Percentiles rank a stretch among this genome's conserved stretches.
phyloP scores from a whole-genome alignment of 2,329 filamentous ascomycete species.

The Alternaria gansuensis region DNA sequence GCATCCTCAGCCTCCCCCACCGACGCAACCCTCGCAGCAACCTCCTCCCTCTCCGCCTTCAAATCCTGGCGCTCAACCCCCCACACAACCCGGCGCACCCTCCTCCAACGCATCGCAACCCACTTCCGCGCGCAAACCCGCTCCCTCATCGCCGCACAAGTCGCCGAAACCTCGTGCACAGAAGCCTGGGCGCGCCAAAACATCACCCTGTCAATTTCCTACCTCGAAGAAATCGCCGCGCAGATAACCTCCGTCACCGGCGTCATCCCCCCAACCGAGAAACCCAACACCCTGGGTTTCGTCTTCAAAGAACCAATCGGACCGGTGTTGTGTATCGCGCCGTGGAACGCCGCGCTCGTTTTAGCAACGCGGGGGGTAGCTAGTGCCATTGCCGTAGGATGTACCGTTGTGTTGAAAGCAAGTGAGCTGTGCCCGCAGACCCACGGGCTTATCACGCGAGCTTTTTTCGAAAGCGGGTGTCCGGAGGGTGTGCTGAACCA shows the following conservation, averaged over 20 bases:
- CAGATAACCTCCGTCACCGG: constrained; percentile 28
- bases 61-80: constrained; percentile 71
- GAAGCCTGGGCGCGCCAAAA: constrained; percentile 52
- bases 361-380: constrained; percentile 41
- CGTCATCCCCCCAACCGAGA: constrained; percentile 39
- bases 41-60: constrained; percentile 70
- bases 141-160: constrained; percentile 68
- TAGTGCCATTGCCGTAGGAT: constrained; percentile 67
- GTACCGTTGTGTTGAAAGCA: constrained; percentile 47
- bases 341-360: constrained; percentile 61
- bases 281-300: constrained; percentile 39
- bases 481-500: constrained; percentile 77
- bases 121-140: constrained; percentile 66
- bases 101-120: constrained; percentile 73
- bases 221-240: constrained; percentile 60
- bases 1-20: constrained; percentile 63
- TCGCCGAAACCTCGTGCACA: constrained; percentile 63
- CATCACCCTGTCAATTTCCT: constrained; percentile 45
- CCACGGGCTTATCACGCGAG: constrained; percentile 30
- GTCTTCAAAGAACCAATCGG: constrained; percentile 48
- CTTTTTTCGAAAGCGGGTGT: constrained; percentile 68
- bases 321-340: constrained; percentile 11
- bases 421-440: constrained; percentile 40
- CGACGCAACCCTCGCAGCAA: constrained; percentile 63
- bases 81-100: constrained; percentile 68